phyloP scores from a whole-genome alignment of 2,329 filamentous ascomycete species.

The Penicillium nordicum region DNA sequence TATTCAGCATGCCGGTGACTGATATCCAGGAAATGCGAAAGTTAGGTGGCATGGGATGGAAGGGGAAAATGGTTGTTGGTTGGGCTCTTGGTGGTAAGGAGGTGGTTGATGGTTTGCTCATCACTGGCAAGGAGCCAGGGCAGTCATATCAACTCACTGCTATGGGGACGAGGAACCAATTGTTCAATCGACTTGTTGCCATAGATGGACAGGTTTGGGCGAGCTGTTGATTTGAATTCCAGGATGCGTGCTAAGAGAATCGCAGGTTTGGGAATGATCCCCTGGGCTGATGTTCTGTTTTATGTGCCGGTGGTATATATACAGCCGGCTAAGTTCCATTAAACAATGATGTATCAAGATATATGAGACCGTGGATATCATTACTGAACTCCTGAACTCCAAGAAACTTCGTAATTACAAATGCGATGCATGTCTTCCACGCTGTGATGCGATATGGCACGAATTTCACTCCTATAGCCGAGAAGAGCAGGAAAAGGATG shows the following conservation, averaged over 20 bases:
- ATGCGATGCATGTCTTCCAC: neutral
- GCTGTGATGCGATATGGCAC: neutral
- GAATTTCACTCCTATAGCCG: too few relatives aligned
- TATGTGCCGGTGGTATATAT: neutral
- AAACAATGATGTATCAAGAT: neutral
- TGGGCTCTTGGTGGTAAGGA: constrained; percentile 70
- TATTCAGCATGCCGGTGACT: constrained; percentile 66
- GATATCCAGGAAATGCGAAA: constrained; percentile 74
- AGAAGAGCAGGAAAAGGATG: neutral
- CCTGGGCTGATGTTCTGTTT: neutral
- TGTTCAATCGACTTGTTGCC: constrained; percentile 75
- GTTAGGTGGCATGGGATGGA: constrained; percentile 77
- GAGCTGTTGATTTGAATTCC: constrained; percentile 53
- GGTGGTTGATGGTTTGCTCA: constrained; percentile 70
- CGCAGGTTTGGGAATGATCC: constrained; percentile 25
- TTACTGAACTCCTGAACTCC: neutral
- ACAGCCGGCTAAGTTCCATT: neutral
- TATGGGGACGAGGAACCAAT: constrained; percentile 66
- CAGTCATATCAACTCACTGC: constrained; percentile 64
- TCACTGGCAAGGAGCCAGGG: constrained; percentile 54
- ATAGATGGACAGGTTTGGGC: constrained; percentile 84
- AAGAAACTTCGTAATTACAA: neutral
- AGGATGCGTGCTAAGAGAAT: constrained; percentile 19
- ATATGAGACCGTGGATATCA: neutral
- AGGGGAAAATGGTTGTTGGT: constrained; percentile 74